Base-by-base conservation (phyloP, 345 rosid species). In the Mallotus nudiflorus region DNA sequence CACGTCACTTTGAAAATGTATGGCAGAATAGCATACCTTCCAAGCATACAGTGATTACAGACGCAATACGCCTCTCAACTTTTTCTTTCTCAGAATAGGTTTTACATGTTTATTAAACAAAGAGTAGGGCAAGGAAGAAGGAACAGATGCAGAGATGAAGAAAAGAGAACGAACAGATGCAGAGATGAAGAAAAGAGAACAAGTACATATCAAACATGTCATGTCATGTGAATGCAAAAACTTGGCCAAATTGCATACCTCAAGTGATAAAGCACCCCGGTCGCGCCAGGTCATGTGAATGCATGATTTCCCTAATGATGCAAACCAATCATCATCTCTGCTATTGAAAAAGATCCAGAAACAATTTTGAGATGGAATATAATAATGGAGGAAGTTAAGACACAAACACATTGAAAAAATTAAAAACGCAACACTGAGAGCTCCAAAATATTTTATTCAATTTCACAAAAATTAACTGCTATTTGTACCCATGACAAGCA, bases 291-390 rank as follows among this genome's bases (percentile, higher is more conserved):
- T 91, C 80, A 91, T 83, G 77, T 94, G 97, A 81, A 94, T 89
- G 78, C 98, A 94, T 48, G 88, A 86, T 56, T 87, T 88, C 63
- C 97, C 96, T 40, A 94, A 74, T 57, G 97, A 87, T 45, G 93
- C 88, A 80, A 94, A 94, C 99, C 99, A 94, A 75, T 87, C 83
- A 85, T 94, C 91, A 54, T 88, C 93, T 85, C 99, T 92, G 92
- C 99, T 94, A 71, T 66, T 73, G 52, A 72, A 28, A 62, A 58
- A 12, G 66, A 37, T 54, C 56, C 67, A 50, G 15, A 31, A 70
- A 72, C 59, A 53, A 33, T 35, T 48, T 57, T 37, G 44, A 60
- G 22, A 55, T 28, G 27, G 25, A 27, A 44, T 63, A 46, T 19
- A 57, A 62, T 39, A 52, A 31, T 9, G 40, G 49, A 45, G 46